phyloP scores from a whole-genome alignment of 805 yeast genomes.

The Ogataea kodamae region DNA sequence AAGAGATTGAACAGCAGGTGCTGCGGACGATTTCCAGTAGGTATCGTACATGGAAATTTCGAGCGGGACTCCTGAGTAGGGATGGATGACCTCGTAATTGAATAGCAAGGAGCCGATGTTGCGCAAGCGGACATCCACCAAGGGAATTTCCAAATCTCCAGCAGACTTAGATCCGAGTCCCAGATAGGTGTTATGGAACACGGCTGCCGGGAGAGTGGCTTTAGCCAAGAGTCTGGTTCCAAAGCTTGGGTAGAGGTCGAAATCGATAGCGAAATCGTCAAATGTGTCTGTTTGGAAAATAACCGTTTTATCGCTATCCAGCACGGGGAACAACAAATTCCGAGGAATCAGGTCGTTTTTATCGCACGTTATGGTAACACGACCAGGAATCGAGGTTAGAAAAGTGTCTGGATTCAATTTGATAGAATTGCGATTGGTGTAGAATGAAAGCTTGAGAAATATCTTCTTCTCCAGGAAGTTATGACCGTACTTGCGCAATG shows the following conservation, averaged over 20 bases:
- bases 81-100: slow-evolving; percentile 78
- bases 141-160: slow-evolving; percentile 54
- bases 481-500: slow-evolving; percentile 91
- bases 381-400: slow-evolving; percentile 59
- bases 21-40: slow-evolving; percentile 87
- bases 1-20: slow-evolving; percentile 34
- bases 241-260: slow-evolving; percentile 90
- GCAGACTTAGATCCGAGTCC: slow-evolving; percentile 38
- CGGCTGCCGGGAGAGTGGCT: slow-evolving; percentile 68
- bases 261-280: slow-evolving; percentile 70
- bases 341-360: slow-evolving; percentile 83
- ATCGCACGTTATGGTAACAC: slow-evolving; percentile 77
- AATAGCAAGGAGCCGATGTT: slow-evolving; percentile 79
- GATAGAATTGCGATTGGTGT: slow-evolving; percentile 44
- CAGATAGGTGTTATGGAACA: slow-evolving; percentile 37
- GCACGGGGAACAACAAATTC: slow-evolving; percentile 74
- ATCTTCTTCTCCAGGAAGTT: slow-evolving; percentile 89
- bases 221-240: slow-evolving; percentile 92
- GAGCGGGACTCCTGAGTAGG: slow-evolving; percentile 79
- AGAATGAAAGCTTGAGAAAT: slow-evolving; percentile 72
- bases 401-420: slow-evolving; percentile 43
- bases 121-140: slow-evolving; percentile 76
- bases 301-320: slow-evolving; percentile 58
- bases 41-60: slow-evolving; percentile 93
- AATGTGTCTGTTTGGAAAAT: slow-evolving; percentile 83